A percentile compares a stretch with the other conserved stretches of the same genome.
phyloP scores from a whole-genome alignment of 2,329 filamentous ascomycete species.

The Thielaviopsis populi region DNA sequence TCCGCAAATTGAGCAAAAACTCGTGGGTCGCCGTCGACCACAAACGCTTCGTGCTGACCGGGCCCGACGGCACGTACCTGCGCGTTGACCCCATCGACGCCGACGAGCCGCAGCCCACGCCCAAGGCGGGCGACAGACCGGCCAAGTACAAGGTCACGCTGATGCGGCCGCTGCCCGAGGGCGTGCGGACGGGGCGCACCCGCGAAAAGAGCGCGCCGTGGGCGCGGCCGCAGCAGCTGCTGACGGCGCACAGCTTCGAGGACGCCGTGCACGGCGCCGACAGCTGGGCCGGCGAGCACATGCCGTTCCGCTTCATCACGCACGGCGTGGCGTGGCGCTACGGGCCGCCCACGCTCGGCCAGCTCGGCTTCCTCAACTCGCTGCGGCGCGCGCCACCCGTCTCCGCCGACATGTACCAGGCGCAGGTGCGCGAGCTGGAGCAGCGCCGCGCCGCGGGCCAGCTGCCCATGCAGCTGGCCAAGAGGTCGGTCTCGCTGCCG shows the following conservation, averaged over 20 bases:
- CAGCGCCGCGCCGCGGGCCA: neutral
- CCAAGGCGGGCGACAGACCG: conserved; percentile 43
- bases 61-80: conserved; percentile 46
- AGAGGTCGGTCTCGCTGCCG: neutral
- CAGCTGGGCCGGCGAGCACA: conserved; percentile 54
- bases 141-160: neutral
- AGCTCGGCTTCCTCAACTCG: conserved; percentile 58
- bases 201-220: neutral
- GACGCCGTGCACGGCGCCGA: conserved; percentile 76
- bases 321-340: conserved; percentile 56
- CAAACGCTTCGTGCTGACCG: conserved; percentile 55
- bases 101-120: conserved; percentile 39
- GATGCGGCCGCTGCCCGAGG: neutral
- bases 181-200: neutral
- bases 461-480: no score
- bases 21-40: conserved; percentile 72
- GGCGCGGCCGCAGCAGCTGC: conserved; percentile 51
- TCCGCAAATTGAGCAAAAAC: conserved; percentile 57
- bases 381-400: conserved; percentile 32
- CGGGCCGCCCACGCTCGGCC: conserved; percentile 44
- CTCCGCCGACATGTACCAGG: conserved; percentile 13
- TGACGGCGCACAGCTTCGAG: conserved; percentile 48
- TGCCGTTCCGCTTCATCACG: conserved; percentile 51
- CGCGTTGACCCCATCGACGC: conserved; percentile 29
- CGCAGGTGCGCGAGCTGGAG: conserved; percentile 36